Conservation (phyloP, 2,329 filamentous ascomycete genomes). For the Phyllosticta ampelicida region DNA sequence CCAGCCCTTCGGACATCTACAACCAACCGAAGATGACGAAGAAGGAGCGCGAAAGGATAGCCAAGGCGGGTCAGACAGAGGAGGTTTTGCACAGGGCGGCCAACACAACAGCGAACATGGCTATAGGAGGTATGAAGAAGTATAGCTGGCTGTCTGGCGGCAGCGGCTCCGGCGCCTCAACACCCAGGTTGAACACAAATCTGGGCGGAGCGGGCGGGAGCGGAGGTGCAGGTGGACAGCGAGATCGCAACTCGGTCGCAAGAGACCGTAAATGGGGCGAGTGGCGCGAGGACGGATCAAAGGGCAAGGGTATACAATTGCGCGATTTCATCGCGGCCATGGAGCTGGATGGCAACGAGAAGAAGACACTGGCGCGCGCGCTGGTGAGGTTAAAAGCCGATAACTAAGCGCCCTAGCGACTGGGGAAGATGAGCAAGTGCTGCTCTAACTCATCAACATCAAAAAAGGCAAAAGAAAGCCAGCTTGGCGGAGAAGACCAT, state of each 20-base stretch:
- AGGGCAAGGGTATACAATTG: constrained; percentile 59
- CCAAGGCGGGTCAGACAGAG: constrained; percentile 63
- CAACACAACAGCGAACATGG: constrained; percentile 71
- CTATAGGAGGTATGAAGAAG: constrained; percentile 61
- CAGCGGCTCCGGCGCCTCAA: constrained; percentile 25
- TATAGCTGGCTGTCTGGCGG: constrained; percentile 65
- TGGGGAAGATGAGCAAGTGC: not conserved
- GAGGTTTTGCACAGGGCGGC: constrained; percentile 70
- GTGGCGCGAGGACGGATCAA: constrained; percentile 68
- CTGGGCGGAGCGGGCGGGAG: constrained; percentile 14
- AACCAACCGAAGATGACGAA: constrained; percentile 54
- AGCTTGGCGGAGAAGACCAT: too few species aligned
- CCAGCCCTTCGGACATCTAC: not conserved
- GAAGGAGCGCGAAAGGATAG: constrained; percentile 72
- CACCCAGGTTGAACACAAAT: constrained; percentile 20
- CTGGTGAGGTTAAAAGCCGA: constrained; percentile 22
- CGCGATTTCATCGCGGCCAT: constrained; percentile 72
- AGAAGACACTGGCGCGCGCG: constrained; percentile 35
- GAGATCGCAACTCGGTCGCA: constrained; percentile 39
- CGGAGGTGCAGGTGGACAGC: constrained; percentile 24
- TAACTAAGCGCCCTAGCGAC: not conserved
- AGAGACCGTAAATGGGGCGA: constrained; percentile 56
- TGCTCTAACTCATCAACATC: too few species aligned
- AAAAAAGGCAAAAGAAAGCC: too few species aligned
- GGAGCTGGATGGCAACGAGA: constrained; percentile 64